phyloP scores from a whole-genome alignment of 108 stramenopile species.

The Stephanodiscus minutulus region DNA sequence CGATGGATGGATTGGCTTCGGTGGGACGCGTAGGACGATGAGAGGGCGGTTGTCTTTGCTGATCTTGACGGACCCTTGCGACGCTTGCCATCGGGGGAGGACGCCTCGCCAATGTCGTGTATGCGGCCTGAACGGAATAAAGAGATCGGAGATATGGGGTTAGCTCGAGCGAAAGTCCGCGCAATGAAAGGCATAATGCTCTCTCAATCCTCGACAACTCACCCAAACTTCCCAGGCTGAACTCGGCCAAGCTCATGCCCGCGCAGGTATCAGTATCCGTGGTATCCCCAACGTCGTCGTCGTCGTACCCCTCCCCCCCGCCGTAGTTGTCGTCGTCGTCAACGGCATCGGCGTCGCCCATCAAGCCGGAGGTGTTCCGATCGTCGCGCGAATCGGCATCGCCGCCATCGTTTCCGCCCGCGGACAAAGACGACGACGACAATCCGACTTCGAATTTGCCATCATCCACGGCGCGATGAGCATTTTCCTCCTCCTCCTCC shows the following conservation, averaged over 20 bases:
- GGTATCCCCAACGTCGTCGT: not conserved
- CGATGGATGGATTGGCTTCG: constrained; percentile 33
- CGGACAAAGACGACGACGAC: not conserved
- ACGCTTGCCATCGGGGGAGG: constrained; percentile 41
- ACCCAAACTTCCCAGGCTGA: constrained; percentile 1
- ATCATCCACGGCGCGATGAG: too few species aligned
- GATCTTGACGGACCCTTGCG: constrained; percentile 27
- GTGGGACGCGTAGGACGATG: not conserved
- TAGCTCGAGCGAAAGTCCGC: not conserved
- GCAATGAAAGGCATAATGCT: not conserved
- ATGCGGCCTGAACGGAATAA: not conserved
- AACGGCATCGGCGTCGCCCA: not conserved
- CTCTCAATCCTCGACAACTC: not conserved
- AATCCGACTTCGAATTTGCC: not conserved
- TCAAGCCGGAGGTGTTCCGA: not conserved
- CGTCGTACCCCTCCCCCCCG: not conserved
- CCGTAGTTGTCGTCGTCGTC: not conserved
- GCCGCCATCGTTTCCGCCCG: not conserved
- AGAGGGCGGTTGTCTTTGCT: too few species aligned
- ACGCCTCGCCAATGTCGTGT: not conserved
- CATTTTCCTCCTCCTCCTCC: not conserved
- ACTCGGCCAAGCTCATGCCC: not conserved
- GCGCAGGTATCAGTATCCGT: not conserved
- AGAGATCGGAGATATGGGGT: not conserved
- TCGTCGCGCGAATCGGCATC: not conserved